Conservation (phyloP, 495 filamentous ascomycete species). For the Astrocystis sublimbata region DNA sequence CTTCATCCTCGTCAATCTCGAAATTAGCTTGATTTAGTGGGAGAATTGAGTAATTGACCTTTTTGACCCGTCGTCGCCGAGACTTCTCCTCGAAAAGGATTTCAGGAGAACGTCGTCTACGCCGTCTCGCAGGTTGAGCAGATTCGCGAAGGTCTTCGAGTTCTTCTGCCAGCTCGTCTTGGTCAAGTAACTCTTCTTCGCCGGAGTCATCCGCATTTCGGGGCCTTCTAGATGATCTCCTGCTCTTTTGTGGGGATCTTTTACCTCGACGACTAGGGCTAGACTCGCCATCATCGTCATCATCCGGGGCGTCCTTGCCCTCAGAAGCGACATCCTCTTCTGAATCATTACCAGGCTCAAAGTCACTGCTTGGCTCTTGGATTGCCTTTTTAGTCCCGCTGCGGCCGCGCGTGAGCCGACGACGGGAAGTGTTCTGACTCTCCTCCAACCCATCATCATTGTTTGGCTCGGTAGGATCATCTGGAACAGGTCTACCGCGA, state of each 20-base stretch:
- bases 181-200: constrained; percentile 64
- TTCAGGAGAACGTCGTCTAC: constrained; percentile 55
- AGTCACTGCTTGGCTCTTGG: constrained; percentile 78
- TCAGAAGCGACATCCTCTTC: constrained; percentile 55
- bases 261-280: constrained; percentile 43
- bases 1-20: constrained; percentile 69
- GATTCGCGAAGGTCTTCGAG: constrained; percentile 62
- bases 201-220: constrained; percentile 47
- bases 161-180: constrained; percentile 79
- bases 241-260: constrained; percentile 41
- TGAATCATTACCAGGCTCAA: constrained; percentile 72
- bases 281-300: constrained; percentile 42
- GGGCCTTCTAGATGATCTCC: constrained; percentile 35
- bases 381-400: constrained; percentile 55
- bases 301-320: constrained; percentile 27
- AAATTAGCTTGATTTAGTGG: constrained; percentile 69
- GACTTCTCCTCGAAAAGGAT: constrained; percentile 55
- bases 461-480: constrained; percentile 37
- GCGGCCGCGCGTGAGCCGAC: constrained; percentile 50
- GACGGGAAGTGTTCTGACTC: constrained; percentile 32
- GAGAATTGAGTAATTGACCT: constrained; percentile 59
- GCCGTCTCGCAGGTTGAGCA: constrained; percentile 49
- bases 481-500: constrained; percentile 37
- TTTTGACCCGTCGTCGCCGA: constrained; percentile 43
- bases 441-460: constrained; percentile 36